Conservation (phyloP, 805 yeast species). For the Metschnikowia cerradonensis region DNA sequence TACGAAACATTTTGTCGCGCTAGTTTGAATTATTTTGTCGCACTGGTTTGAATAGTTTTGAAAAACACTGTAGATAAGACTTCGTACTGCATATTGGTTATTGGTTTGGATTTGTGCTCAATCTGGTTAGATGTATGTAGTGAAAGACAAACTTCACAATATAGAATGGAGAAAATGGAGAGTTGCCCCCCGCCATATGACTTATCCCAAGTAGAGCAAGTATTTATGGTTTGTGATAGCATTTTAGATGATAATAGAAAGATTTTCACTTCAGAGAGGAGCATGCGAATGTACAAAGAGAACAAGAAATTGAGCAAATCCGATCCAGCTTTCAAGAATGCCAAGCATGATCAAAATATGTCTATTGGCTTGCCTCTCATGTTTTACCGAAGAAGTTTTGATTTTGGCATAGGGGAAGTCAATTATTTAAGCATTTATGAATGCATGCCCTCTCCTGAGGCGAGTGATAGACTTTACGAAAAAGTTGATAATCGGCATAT, state of each 20-base stretch:
- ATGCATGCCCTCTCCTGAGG: constrained; percentile 12
- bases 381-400: constrained; percentile 6
- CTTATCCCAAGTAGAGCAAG: constrained; percentile 1
- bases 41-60: no score
- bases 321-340: constrained; percentile 7
- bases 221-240: constrained; percentile 10
- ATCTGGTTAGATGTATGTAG: background rate
- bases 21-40: no score
- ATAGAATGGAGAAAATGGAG: background rate
- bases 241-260: constrained; percentile 6
- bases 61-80: no score
- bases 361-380: constrained; percentile 13
- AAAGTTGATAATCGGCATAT: constrained; percentile 9
- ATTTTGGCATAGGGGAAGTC: constrained; percentile 11
- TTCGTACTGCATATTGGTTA: no score
- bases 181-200: background rate
- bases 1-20: no score
- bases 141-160: background rate
- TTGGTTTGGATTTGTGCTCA: no score
- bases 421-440: constrained; percentile 8
- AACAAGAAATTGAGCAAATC: background rate
- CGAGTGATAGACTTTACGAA: constrained; percentile 10
- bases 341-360: constrained; percentile 11
- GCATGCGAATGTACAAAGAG: constrained; percentile 10
- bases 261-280: constrained; percentile 10